Conservation (phyloP, 306 rosid species). For the Ochetophila trinervis region DNA sequence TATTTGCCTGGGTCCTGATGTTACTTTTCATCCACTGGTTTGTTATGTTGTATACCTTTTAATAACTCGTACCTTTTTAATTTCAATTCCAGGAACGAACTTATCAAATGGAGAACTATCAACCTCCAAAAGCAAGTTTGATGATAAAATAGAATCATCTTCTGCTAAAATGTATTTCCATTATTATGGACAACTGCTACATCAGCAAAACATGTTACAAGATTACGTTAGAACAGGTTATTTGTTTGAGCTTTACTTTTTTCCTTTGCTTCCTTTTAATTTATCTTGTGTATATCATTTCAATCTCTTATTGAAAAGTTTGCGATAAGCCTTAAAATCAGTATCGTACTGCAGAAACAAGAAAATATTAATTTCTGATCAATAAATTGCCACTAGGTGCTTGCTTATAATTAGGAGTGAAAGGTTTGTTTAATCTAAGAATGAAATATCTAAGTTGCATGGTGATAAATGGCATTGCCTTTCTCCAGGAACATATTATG, state of each 20-base stretch:
- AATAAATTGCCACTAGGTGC: neutral
- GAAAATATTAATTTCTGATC: neutral
- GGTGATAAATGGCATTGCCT: constrained; percentile 7
- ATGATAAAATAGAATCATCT: constrained; percentile 86
- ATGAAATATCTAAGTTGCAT: neutral
- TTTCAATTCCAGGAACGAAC: constrained; percentile 38
- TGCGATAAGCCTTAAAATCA: neutral
- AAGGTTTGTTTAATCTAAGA: neutral
- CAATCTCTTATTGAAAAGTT: neutral
- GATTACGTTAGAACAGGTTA: constrained; percentile 96
- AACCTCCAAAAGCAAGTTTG: constrained; percentile 71
- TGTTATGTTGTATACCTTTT: neutral
- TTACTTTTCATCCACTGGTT: neutral
- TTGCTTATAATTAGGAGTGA: neutral
- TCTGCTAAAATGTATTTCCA: constrained; percentile 97
- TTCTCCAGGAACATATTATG: constrained; percentile 75
- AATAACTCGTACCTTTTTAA: neutral
- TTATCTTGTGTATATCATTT: neutral
- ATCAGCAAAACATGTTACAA: constrained; percentile 96
- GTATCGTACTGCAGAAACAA: neutral
- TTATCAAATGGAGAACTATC: constrained; percentile 58
- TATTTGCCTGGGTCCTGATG: neutral
- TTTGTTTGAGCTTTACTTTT: constrained; percentile 16
- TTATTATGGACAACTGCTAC: constrained; percentile 90
- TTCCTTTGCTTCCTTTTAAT: constrained; percentile 7